Evolutionary conservation across 306 rosid species (phyloP), one percentile per base, ranked within the genome.

Genomic region (Datisca glomerata): DNA sequence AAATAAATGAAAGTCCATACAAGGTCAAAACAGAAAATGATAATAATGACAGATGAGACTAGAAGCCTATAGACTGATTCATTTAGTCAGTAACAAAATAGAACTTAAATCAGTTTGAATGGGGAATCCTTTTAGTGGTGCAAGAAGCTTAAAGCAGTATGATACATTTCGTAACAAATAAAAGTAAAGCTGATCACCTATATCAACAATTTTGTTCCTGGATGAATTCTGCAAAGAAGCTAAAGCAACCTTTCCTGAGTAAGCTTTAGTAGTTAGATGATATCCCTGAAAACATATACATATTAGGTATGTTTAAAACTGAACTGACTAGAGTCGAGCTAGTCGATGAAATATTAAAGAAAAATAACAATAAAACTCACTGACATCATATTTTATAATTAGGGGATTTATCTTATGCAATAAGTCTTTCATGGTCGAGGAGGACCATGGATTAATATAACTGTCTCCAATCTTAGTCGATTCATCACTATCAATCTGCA

Each of bases 381-480:
- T 69, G 68, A 83, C 94, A 14, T 79, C 63, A 61, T 46, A 77
- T 66, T 74, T 74, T 28, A 2, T 18, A 22, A 87, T 67, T 51
- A 47, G 59, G 40, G 60, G 56, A 57, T 51, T 39, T 36, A 68
- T 72, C 69, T 66, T 83, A 72, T 62, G 63, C 56, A 77, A 39
- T 24, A 87, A 64, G 34, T 47, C 64, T 46, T 65, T 61, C 49
- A 63, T 53, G 28, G 61, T 65, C 48, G 86, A 76, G 57, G 65
- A n/a, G 19, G 75, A 80, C 97, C 93, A 87, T 24, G 97, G 97
- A 66, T 83, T 83, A 23, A 72, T 57, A 54, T 35, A 52, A 47
- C 42, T 56, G 15, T 51, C 50, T 34, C 32, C 72, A 43, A 58
- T 41, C 12, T 44, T 21, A 22, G 21, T 23, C 48, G 50, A 24